Evolutionary conservation across 306 rosid genomes (phyloP).

Genomic region (Prinsepia uniflora): DNA sequence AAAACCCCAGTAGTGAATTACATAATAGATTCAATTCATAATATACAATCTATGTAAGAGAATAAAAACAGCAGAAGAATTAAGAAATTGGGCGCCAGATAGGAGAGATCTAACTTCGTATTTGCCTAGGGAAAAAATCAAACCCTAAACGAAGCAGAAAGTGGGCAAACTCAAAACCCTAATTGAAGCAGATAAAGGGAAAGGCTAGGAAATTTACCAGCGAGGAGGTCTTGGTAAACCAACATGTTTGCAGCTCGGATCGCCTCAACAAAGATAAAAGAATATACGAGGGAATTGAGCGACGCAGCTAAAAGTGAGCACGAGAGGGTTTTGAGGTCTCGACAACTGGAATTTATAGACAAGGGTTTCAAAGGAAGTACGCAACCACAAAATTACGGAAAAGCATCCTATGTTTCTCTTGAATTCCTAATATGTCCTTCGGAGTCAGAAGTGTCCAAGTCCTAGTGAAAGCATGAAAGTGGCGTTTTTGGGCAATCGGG

Average conservation of each 20-base stretch:
- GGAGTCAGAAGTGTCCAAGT: background rate
- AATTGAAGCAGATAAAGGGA: background rate
- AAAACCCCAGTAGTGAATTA: background rate
- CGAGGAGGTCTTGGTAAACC: conserved; percentile 63
- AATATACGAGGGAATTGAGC: background rate
- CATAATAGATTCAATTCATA: background rate
- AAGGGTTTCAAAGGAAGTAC: conserved; percentile 43
- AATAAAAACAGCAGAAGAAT: background rate
- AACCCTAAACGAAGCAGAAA: background rate
- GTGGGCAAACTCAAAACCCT: background rate
- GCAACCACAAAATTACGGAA: conserved; percentile 9
- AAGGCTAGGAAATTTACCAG: conserved; percentile 28
- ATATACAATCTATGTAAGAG: background rate
- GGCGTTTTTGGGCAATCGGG: background rate
- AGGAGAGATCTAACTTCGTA: background rate
- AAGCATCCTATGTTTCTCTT: background rate
- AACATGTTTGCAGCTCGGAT: conserved; percentile 52
- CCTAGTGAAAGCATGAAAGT: background rate
- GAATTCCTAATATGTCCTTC: conserved; percentile 16
- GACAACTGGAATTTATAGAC: conserved; percentile 32
- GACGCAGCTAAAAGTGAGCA: conserved; percentile 18
- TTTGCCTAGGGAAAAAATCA: background rate
- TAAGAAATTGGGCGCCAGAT: background rate
- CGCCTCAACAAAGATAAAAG: conserved; percentile 13
- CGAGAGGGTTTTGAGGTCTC: background rate